Conservation (phyloP, 176 grass and related monocot genomes). For the Ensete glaucum region DNA sequence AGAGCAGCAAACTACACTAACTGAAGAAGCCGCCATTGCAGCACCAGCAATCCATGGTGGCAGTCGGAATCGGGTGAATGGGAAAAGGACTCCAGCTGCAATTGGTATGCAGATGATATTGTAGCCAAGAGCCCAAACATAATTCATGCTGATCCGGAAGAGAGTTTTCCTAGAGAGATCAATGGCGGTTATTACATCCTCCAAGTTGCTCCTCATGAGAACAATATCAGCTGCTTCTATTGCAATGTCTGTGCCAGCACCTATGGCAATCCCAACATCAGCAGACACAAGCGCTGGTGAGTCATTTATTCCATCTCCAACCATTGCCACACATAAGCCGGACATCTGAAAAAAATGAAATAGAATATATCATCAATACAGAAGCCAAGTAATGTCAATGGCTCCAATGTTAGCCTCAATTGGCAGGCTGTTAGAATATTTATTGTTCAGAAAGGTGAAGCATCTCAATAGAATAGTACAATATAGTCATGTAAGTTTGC, state of each 20-base stretch:
- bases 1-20: slow-evolving; percentile 86
- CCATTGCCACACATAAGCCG: slow-evolving; percentile 77
- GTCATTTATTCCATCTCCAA: slow-evolving; percentile 90
- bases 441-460: not conserved
- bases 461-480: not conserved
- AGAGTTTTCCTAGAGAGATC: slow-evolving; percentile 90
- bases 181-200: slow-evolving; percentile 85
- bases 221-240: slow-evolving; percentile 96
- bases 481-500: not conserved
- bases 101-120: slow-evolving; percentile 73
- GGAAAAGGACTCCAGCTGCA: slow-evolving; percentile 72
- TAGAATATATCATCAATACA: not conserved
- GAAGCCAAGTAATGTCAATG: not conserved
- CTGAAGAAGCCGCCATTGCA: slow-evolving; percentile 87
- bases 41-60: slow-evolving; percentile 89
- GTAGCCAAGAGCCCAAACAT: slow-evolving; percentile 92
- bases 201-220: slow-evolving; percentile 92
- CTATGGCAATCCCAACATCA: slow-evolving; percentile 77
- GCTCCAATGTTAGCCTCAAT: too few species aligned
- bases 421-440: too few species aligned
- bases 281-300: slow-evolving; percentile 79
- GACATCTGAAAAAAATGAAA: slow-evolving; percentile 29
- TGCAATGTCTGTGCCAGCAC: slow-evolving; percentile 79
- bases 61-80: slow-evolving; percentile 56
- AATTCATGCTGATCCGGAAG: slow-evolving; percentile 88